A percentile compares a stretch with the other conserved stretches of the same genome.
Evolutionary conservation across 768 basidiomycete species (phyloP).

Genomic region (Amanita molliuscula): DNA sequence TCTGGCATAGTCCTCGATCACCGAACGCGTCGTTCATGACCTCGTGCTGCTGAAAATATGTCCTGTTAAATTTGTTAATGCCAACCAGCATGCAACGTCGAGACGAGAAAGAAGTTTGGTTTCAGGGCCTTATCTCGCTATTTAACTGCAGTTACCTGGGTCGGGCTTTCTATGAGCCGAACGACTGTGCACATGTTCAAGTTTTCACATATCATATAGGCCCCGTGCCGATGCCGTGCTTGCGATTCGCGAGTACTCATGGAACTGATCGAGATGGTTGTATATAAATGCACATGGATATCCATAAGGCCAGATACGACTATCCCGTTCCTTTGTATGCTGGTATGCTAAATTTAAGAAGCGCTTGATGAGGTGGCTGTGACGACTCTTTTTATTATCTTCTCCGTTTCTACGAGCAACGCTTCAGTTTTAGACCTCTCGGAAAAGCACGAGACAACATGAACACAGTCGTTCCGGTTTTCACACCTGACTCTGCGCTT

Average conservation of each 20-base stretch:
- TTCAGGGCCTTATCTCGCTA: background rate
- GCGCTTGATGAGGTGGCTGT: background rate
- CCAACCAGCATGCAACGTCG: background rate
- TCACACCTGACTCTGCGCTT: constrained; percentile 55
- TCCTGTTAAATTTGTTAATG: background rate
- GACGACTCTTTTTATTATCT: background rate
- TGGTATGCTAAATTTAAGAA: no score
- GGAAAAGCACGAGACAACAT: background rate
- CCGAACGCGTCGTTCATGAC: background rate
- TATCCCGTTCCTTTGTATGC: no score
- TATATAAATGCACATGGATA: no score
- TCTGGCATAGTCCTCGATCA: background rate
- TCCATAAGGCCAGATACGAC: no score
- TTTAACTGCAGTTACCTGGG: background rate
- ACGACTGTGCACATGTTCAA: background rate
- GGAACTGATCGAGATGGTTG: background rate
- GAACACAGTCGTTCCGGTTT: constrained; percentile 12
- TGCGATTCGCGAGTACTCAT: background rate
- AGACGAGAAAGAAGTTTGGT: background rate
- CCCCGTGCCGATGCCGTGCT: background rate
- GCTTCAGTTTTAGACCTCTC: background rate
- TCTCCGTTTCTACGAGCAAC: background rate
- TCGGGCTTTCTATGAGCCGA: background rate
- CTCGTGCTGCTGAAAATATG: background rate
- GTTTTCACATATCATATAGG: background rate